phyloP scores from a whole-genome alignment of 345 rosid genomes.

The Dipteronia dyeriana region DNA sequence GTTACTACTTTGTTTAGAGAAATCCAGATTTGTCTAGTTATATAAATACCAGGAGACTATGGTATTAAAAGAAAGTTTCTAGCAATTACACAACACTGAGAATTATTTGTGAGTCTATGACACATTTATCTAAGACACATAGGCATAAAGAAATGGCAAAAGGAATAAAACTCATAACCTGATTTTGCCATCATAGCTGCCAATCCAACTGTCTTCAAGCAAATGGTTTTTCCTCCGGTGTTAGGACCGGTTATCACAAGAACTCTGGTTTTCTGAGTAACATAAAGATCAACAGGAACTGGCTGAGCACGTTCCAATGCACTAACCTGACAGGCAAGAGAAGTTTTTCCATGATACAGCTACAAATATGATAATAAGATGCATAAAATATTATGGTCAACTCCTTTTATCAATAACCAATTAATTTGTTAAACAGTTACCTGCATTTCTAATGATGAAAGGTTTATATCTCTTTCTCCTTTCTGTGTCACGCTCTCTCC shows the following conservation, averaged over 20 bases:
- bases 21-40: neutral
- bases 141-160: neutral
- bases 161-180: conserved; percentile 40
- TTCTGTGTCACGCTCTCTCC: conserved; percentile 27
- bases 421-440: conserved; percentile 25
- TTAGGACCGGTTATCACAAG: conserved; percentile 93
- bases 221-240: conserved; percentile 93
- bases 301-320: conserved; percentile 56
- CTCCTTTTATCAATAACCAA: neutral
- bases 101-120: neutral
- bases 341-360: neutral
- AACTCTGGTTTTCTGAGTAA: conserved; percentile 66
- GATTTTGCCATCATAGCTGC: conserved; percentile 97
- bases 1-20: neutral
- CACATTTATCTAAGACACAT: neutral
- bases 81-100: neutral
- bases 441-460: conserved; percentile 36
- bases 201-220: conserved; percentile 92
- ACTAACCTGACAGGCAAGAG: conserved; percentile 46
- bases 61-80: neutral
- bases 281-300: conserved; percentile 76
- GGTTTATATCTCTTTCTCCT: conserved; percentile 31
- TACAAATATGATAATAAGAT: neutral
- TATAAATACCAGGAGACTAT: neutral
- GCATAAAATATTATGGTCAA: neutral